Percentiles rank a stretch among this genome's conserved stretches.
phyloP scores from a whole-genome alignment of 1,284 basidiomycete species.

The Ceratobasidium sp. region DNA sequence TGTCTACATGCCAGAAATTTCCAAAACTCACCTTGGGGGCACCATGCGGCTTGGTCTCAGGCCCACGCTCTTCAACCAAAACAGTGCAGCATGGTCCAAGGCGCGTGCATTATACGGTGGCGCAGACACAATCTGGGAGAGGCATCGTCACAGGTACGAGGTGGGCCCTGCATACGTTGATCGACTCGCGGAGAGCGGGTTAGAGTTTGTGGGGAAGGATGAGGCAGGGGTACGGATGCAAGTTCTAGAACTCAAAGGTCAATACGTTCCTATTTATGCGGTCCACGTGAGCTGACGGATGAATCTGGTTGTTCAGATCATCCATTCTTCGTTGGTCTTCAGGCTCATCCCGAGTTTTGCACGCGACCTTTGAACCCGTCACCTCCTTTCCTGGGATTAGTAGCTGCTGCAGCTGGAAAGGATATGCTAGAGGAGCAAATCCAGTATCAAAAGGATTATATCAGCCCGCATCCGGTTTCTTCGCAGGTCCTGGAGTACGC shows the following conservation, averaged over 20 bases:
- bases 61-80: conserved; percentile 85
- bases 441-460: conserved; percentile 59
- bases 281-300: not conserved
- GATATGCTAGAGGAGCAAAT: conserved; percentile 78
- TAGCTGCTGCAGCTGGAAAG: conserved; percentile 80
- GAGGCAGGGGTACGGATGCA: conserved; percentile 98
- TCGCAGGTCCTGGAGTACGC: conserved; percentile 8
- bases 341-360: conserved; percentile 99
- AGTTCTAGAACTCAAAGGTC: conserved; percentile 85
- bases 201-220: conserved; percentile 91
- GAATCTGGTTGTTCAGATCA: conserved; percentile 65
- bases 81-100: conserved; percentile 68
- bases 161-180: conserved; percentile 91
- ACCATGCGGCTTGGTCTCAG: conserved; percentile 97
- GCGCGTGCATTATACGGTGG: conserved; percentile 87
- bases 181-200: conserved; percentile 71
- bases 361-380: conserved; percentile 98
- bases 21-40: conserved; percentile 96
- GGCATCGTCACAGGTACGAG: conserved; percentile 97
- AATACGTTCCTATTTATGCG: conserved; percentile 46
- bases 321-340: conserved; percentile 93
- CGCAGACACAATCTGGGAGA: conserved; percentile 87
- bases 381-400: conserved; percentile 95
- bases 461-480: conserved; percentile 52
- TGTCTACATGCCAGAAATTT: conserved; percentile 99